A percentile compares a stretch with the other conserved stretches of the same genome.
Evolutionary conservation across 2,329 filamentous ascomycete species (phyloP).

Genomic region (Aspergillus tubingensis): DNA sequence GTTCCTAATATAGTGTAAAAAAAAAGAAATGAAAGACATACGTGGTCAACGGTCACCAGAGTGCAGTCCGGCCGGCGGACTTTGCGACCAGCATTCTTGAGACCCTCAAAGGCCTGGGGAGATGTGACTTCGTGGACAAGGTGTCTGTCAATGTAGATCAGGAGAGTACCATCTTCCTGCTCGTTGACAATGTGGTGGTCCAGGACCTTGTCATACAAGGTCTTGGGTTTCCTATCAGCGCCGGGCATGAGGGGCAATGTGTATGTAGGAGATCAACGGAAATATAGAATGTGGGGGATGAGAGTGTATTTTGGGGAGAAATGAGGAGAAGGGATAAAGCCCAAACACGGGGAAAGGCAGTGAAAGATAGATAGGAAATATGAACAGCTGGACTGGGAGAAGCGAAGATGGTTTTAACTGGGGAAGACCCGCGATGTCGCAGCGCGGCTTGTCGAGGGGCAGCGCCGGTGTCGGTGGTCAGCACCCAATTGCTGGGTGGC

Average conservation of each 20-base stretch:
- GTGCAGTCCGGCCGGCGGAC: constrained; percentile 96
- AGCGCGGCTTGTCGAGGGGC: constrained; percentile 33
- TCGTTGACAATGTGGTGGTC: constrained; percentile 92
- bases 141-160: constrained; percentile 95
- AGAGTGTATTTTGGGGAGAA: background rate
- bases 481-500: constrained; percentile 27
- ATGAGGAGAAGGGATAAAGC: background rate
- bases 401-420: constrained; percentile 26
- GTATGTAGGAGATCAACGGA: background rate
- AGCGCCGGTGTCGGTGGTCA: constrained; percentile 41
- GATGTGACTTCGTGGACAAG: constrained; percentile 98
- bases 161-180: constrained; percentile 87
- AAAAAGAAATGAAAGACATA: constrained; percentile 52
- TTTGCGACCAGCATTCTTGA: constrained; percentile 82
- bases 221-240: constrained; percentile 71
- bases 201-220: constrained; percentile 97
- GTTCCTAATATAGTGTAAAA: no score
- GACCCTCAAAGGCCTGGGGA: constrained; percentile 95
- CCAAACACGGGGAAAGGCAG: constrained; percentile 14
- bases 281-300: background rate
- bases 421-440: constrained; percentile 37
- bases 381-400: background rate
- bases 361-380: background rate
- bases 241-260: constrained; percentile 67
- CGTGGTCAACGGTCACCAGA: constrained; percentile 92